phyloP scores from a whole-genome alignment of 2,329 filamentous ascomycete genomes.

The Fonsecaea erecta region DNA sequence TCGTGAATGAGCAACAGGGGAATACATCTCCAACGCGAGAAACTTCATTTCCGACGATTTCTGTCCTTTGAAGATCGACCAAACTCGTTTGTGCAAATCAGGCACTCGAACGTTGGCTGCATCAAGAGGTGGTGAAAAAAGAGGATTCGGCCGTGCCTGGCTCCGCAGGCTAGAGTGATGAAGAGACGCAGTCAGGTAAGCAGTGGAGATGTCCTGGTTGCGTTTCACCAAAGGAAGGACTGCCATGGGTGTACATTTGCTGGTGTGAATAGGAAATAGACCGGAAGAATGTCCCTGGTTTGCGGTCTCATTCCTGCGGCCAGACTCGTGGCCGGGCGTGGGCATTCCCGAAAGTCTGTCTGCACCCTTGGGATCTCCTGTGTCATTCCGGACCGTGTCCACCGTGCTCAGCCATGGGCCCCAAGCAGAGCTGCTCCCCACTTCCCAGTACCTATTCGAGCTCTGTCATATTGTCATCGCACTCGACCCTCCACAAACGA shows the following conservation, averaged over 20 bases:
- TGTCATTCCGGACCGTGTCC: slow-evolving; percentile 95
- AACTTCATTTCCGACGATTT: too few species aligned
- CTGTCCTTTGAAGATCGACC: too few species aligned
- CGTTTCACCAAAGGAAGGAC: slow-evolving; percentile 75
- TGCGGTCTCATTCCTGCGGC: slow-evolving; percentile 91
- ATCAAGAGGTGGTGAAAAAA: slow-evolving; percentile 90
- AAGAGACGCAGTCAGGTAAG: slow-evolving; percentile 57
- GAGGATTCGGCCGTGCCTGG: slow-evolving; percentile 63
- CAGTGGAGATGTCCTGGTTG: slow-evolving; percentile 94
- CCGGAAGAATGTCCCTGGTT: slow-evolving; percentile 71
- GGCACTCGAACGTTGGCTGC: slow-evolving; percentile 83
- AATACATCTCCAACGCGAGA: too few species aligned
- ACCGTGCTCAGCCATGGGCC: slow-evolving; percentile 82
- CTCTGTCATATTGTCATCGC: slow-evolving; percentile 79
- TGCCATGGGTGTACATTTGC: slow-evolving; percentile 77
- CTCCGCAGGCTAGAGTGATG: slow-evolving; percentile 57
- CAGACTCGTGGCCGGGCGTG: slow-evolving; percentile 84
- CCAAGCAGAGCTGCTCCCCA: slow-evolving; percentile 80
- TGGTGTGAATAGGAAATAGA: slow-evolving; percentile 94
- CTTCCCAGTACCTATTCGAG: slow-evolving; percentile 79
- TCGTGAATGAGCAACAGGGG: too few species aligned
- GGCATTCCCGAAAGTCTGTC: slow-evolving; percentile 69
- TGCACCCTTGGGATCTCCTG: slow-evolving; percentile 81
- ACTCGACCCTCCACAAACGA: slow-evolving; percentile 68
- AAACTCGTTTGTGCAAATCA: too few species aligned